Conservation (phyloP, 2,329 filamentous ascomycete genomes). For the Pestalotiopsis fici region DNA sequence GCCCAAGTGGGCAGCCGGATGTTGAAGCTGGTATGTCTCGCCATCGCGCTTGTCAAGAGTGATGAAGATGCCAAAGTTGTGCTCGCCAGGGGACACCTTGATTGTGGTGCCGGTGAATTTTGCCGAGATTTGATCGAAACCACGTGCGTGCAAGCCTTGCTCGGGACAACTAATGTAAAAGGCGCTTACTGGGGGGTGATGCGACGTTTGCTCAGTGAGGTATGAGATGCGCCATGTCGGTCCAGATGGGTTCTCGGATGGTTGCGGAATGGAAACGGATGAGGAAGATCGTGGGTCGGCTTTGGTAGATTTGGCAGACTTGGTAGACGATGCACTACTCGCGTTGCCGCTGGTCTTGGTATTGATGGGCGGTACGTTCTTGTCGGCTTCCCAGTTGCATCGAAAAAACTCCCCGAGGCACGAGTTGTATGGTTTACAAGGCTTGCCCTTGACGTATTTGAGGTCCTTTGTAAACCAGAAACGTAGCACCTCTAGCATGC, state of each 20-base stretch:
- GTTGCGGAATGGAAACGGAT: conserved; percentile 52
- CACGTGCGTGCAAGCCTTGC: conserved; percentile 82
- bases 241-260: conserved; percentile 40
- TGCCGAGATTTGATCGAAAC: conserved; percentile 94
- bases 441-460: conserved; percentile 98
- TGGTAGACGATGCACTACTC: conserved; percentile 50
- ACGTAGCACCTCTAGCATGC: conserved; percentile 90
- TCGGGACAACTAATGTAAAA: conserved; percentile 93
- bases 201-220: conserved; percentile 95
- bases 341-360: conserved; percentile 39
- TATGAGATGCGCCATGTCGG: conserved; percentile 80
- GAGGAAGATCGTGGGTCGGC: conserved; percentile 46
- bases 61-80: conserved; percentile 96
- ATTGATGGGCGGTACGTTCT: conserved; percentile 68
- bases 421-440: conserved; percentile 98
- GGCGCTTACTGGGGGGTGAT: conserved; percentile 95
- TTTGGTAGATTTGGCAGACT: conserved; percentile 47
- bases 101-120: conserved; percentile 97
- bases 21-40: conserved; percentile 93
- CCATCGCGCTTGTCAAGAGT: conserved; percentile 76
- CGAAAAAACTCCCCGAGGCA: conserved; percentile 96
- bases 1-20: conserved; percentile 90
- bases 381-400: conserved; percentile 94
- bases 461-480: conserved; percentile 99
- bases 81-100: conserved; percentile 86